Evolutionary conservation across 768 basidiomycete genomes (phyloP).

Genomic region (Rhizopogon vulgaris): DNA sequence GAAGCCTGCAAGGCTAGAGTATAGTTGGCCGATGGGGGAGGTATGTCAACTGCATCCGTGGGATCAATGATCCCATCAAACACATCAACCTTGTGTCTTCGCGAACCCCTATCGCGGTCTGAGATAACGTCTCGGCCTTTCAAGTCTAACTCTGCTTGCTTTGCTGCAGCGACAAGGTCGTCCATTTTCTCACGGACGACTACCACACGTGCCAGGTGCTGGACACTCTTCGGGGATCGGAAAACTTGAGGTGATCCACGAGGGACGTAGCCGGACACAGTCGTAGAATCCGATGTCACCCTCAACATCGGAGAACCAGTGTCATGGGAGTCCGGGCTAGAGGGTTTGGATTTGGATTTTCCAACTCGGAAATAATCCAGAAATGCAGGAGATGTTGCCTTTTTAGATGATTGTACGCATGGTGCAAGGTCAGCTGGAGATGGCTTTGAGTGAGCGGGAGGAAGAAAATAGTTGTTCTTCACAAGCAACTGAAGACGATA

Average conservation of each 20-base stretch:
- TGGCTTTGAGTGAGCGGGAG: slow-evolving; percentile 82
- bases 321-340: slow-evolving; percentile 39
- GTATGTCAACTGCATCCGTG: slow-evolving; percentile 77
- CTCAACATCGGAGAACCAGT: slow-evolving; percentile 43
- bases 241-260: slow-evolving; percentile 33
- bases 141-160: slow-evolving; percentile 70
- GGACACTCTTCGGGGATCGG: slow-evolving; percentile 25
- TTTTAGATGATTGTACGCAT: slow-evolving; percentile 28
- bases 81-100: slow-evolving; percentile 29
- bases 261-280: slow-evolving; percentile 34
- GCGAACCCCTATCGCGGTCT: slow-evolving; percentile 38
- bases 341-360: slow-evolving; percentile 60
- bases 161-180: slow-evolving; percentile 63
- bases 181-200: slow-evolving; percentile 81
- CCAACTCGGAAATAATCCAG: slow-evolving; percentile 68
- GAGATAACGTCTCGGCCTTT: slow-evolving; percentile 45
- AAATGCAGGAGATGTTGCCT: slow-evolving; percentile 45
- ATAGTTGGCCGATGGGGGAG: slow-evolving; percentile 60
- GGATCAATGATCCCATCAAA: slow-evolving; percentile 70
- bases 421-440: slow-evolving; percentile 58
- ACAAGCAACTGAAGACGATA: slow-evolving; percentile 80
- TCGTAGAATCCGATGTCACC: slow-evolving; percentile 62
- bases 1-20: slow-evolving; percentile 75
- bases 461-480: slow-evolving; percentile 84
- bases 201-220: slow-evolving; percentile 58